Conservation (phyloP, 1,139 yeast genomes). For the Wickerhamomyces sp. region DNA sequence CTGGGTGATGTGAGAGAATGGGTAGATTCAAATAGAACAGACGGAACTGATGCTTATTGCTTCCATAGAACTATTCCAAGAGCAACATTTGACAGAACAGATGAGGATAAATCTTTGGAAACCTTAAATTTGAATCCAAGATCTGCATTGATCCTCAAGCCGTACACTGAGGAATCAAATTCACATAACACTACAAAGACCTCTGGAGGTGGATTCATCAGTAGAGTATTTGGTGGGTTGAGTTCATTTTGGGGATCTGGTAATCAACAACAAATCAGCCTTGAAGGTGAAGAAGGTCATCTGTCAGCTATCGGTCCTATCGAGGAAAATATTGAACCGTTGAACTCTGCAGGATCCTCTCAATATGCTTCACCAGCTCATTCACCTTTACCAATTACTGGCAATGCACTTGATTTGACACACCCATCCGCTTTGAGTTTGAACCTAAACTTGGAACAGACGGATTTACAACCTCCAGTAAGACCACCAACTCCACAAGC, state of each 20-base stretch:
- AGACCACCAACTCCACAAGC: conserved; percentile 11
- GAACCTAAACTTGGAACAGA: conserved; percentile 9
- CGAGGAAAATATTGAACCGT: conserved; percentile 5
- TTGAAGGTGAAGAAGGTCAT: not conserved
- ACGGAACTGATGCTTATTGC: conserved; percentile 41
- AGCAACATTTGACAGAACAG: conserved; percentile 40
- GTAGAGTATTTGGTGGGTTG: conserved; percentile 27
- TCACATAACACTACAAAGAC: conserved; percentile 21
- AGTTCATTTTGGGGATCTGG: conserved; percentile 29
- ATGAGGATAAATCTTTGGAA: conserved; percentile 44
- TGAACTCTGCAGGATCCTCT: conserved; percentile 23
- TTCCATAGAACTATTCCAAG: conserved; percentile 45
- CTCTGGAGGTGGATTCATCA: conserved; percentile 23
- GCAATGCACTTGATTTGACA: conserved; percentile 13
- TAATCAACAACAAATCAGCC: not conserved
- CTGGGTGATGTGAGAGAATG: conserved; percentile 54
- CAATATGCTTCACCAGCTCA: conserved; percentile 23
- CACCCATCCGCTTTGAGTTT: conserved; percentile 21
- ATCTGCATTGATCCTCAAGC: conserved; percentile 61
- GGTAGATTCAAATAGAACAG: conserved; percentile 51
- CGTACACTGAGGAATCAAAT: conserved; percentile 28
- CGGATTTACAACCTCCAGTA: conserved; percentile 9
- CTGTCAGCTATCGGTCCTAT: conserved; percentile 1
- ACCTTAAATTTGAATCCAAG: conserved; percentile 56
- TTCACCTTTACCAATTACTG: conserved; percentile 13